These are phyloP conservation scores for Geum urbanum DNA, from an alignment of 306 rosid species.

Conservation along the genomic window DNA sequence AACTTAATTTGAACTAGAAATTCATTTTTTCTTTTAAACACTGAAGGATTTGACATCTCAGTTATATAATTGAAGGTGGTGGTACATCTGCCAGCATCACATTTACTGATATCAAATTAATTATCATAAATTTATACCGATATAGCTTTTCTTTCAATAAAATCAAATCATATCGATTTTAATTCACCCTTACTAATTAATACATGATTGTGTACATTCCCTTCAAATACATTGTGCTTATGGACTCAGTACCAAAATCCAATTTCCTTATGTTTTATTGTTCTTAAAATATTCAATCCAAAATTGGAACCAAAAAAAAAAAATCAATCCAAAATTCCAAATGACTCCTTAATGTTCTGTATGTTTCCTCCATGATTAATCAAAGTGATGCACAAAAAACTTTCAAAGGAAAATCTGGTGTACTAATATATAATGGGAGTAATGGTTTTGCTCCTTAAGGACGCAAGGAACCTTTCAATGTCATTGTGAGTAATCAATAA, in stretches of 20 bases:
- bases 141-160: too few species aligned
- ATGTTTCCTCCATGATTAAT: not conserved
- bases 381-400: not conserved
- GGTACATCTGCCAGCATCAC: not conserved
- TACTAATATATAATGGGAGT: not conserved
- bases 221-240: not conserved
- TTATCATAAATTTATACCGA: too few species aligned
- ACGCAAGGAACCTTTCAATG: conserved; percentile 3
- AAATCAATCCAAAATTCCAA: too few species aligned
- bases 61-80: not conserved
- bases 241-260: not conserved
- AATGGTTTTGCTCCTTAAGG: not conserved
- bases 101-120: not conserved
- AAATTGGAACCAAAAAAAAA: too few species aligned
- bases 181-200: not conserved
- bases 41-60: not conserved
- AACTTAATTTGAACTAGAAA: not conserved
- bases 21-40: not conserved
- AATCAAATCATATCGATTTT: too few species aligned
- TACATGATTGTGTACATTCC: not conserved
- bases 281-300: too few species aligned
- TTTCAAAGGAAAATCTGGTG: not conserved
- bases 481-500: not conserved
- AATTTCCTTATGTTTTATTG: not conserved
- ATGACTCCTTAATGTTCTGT: not conserved